These are phyloP conservation scores for Tephrocybe rancida DNA, from an alignment of 768 basidiomycete genomes.

Conservation along the genomic window DNA sequence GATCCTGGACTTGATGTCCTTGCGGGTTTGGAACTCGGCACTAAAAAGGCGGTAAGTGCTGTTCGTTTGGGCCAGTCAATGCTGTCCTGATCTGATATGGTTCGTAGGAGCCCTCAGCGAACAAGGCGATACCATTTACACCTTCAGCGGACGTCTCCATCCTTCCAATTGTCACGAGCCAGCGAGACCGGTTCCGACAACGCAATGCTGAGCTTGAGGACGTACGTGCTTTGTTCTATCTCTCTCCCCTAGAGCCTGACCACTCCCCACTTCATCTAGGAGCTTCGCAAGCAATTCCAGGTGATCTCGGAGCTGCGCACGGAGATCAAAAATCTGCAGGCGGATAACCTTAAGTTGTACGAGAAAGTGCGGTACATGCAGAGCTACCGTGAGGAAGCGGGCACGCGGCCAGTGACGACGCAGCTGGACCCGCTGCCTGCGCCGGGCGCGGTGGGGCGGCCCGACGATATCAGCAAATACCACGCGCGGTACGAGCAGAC, in stretches of 20 bases:
- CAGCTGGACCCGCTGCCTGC: conserved; percentile 71
- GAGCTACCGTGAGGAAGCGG: conserved; percentile 83
- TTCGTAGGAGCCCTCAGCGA: conserved; percentile 13
- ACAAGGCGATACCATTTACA: conserved; percentile 16
- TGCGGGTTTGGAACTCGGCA: conserved; percentile 71
- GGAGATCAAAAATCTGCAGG: conserved; percentile 90
- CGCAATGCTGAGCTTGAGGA: conserved; percentile 97
- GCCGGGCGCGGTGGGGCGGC: conserved; percentile 34
- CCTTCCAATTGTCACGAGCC: conserved; percentile 96
- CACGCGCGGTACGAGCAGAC: conserved; percentile 92
- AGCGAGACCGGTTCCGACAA: conserved; percentile 96
- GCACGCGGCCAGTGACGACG: conserved; percentile 53
- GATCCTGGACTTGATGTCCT: conserved; percentile 56
- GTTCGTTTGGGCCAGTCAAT: not conserved
- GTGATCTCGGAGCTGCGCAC: conserved; percentile 91
- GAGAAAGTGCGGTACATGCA: conserved; percentile 99
- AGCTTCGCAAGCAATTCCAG: conserved; percentile 94
- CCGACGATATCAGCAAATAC: conserved; percentile 87
- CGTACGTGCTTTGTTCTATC: no score
- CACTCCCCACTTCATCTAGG: conserved; percentile 43
- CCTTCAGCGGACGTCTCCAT: conserved; percentile 87
- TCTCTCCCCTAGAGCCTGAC: not conserved
- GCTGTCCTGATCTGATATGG: not conserved
- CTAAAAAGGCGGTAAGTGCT: conserved; percentile 45
- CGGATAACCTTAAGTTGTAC: conserved; percentile 96